Evolutionary conservation across 345 rosid genomes (phyloP).

Genomic region (Litchi chinensis): DNA sequence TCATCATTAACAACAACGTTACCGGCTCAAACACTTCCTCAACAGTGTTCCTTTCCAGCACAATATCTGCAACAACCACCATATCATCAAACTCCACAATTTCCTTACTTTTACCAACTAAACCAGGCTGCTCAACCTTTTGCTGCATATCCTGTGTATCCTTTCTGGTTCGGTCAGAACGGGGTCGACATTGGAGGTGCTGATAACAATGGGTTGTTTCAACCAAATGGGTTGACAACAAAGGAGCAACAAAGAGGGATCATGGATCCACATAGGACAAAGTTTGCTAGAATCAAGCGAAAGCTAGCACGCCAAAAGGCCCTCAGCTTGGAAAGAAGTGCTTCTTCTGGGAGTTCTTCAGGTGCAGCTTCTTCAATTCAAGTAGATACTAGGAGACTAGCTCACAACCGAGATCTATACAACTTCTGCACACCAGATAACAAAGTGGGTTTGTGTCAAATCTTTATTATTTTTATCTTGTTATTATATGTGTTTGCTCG

Average conservation of each 20-base stretch:
- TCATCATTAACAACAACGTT: background rate
- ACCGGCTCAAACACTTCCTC: slow-evolving; percentile 8
- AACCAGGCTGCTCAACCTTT: slow-evolving; percentile 20
- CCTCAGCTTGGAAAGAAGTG: slow-evolving; percentile 35
- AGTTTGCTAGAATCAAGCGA: slow-evolving; percentile 62
- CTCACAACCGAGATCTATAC: slow-evolving; percentile 33
- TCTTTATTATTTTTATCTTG: background rate
- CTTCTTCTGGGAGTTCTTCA: slow-evolving; percentile 28
- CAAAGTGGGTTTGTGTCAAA: slow-evolving; percentile 40
- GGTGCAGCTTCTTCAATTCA: slow-evolving; percentile 21
- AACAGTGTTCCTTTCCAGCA: slow-evolving; percentile 16
- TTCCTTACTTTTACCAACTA: background rate
- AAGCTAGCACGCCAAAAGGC: slow-evolving; percentile 66
- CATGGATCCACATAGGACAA: slow-evolving; percentile 45
- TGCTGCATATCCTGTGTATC: slow-evolving; percentile 21
- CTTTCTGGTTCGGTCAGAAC: slow-evolving; percentile 18
- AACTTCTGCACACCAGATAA: slow-evolving; percentile 45
- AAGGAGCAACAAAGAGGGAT: slow-evolving; percentile 33
- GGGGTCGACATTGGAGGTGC: slow-evolving; percentile 16
- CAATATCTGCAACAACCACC: slow-evolving; percentile 8
- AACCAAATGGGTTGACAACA: background rate
- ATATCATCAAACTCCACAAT: slow-evolving; percentile 18
- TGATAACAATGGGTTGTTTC: slow-evolving; percentile 12
- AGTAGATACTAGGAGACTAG: slow-evolving; percentile 33
- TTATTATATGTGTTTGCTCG: background rate